Conservation (phyloP, 2,329 filamentous ascomycete genomes). For the Xylaria sp. region DNA sequence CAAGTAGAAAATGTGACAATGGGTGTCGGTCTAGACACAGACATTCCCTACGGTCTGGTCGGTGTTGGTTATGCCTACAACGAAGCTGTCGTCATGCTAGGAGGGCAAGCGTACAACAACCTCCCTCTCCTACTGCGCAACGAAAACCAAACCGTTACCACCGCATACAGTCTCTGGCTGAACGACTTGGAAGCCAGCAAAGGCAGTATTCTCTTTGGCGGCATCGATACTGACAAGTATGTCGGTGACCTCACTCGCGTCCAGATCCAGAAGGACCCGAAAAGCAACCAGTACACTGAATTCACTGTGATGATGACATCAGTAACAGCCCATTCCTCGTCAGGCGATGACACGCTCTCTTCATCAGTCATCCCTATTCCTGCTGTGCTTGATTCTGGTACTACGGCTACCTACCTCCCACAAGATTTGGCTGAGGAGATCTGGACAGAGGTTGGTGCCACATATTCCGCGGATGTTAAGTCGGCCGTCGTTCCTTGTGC, state of each 20-base stretch:
- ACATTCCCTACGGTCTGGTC: constrained; percentile 66
- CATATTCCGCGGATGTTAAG: no score
- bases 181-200: constrained; percentile 68
- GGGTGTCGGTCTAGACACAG: constrained; percentile 65
- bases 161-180: constrained; percentile 77
- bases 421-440: constrained; percentile 64
- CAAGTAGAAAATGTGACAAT: constrained; percentile 66
- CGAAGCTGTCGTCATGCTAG: constrained; percentile 56
- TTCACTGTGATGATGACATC: constrained; percentile 62
- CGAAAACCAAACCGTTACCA: constrained; percentile 70
- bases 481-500: constrained; percentile 66
- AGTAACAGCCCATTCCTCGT: constrained; percentile 58
- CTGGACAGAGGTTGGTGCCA: constrained; percentile 65
- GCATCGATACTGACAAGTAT: constrained; percentile 81
- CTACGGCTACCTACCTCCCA: constrained; percentile 77
- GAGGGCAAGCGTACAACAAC: constrained; percentile 60
- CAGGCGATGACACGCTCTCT: constrained; percentile 58
- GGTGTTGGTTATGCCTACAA: constrained; percentile 69
- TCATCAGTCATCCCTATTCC: constrained; percentile 60
- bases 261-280: constrained; percentile 62
- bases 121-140: constrained; percentile 72
- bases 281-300: constrained; percentile 53
- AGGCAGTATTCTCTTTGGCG: constrained; percentile 81
- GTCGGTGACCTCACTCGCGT: constrained; percentile 69
- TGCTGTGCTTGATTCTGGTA: constrained; percentile 78